A percentile compares a stretch with the other conserved stretches of the same genome.
Conservation (phyloP, 2,329 filamentous ascomycete species). For the Myriangium duriaei region DNA sequence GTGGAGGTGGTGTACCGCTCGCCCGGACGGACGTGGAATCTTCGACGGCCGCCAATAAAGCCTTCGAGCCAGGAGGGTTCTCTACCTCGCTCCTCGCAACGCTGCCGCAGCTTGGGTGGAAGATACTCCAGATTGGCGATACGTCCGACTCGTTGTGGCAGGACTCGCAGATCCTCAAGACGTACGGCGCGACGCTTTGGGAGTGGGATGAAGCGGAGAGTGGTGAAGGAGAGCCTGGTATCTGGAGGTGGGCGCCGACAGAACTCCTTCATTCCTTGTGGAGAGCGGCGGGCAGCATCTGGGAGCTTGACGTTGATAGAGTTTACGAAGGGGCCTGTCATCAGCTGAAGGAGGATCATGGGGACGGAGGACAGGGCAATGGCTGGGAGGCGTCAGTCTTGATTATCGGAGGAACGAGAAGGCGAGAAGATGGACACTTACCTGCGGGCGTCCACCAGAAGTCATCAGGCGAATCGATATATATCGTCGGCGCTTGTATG, state of each 20-base stretch:
- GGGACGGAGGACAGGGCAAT: slow-evolving; percentile 45
- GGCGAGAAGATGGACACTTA: slow-evolving; percentile 16
- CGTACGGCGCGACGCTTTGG: slow-evolving; percentile 19
- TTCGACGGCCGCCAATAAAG: slow-evolving; percentile 1
- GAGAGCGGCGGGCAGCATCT: slow-evolving; percentile 48
- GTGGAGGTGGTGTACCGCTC: slow-evolving; percentile 1
- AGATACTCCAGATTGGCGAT: slow-evolving; percentile 22
- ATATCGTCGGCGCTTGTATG: slow-evolving; percentile 49
- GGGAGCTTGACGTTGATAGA: slow-evolving; percentile 61
- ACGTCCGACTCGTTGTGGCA: slow-evolving; percentile 12
- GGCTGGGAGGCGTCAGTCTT: slow-evolving; percentile 39
- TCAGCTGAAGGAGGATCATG: slow-evolving; percentile 50
- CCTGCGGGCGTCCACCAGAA: slow-evolving; percentile 30
- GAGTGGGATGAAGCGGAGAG: slow-evolving; percentile 29
- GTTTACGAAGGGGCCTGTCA: slow-evolving; percentile 58
- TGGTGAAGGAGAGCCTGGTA: slow-evolving; percentile 28
- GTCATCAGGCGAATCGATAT: slow-evolving; percentile 28
- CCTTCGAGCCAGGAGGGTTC: neutral
- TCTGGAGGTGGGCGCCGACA: slow-evolving; percentile 33
- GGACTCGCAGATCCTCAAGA: slow-evolving; percentile 17
- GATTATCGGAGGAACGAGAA: slow-evolving; percentile 7
- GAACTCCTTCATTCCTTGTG: slow-evolving; percentile 42
- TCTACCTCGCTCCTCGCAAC: neutral
- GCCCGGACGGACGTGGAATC: slow-evolving; percentile 4
- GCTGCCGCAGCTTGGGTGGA: slow-evolving; percentile 8